Evolutionary conservation across 768 basidiomycete species (phyloP).

Genomic region (Trametes cubensis): DNA sequence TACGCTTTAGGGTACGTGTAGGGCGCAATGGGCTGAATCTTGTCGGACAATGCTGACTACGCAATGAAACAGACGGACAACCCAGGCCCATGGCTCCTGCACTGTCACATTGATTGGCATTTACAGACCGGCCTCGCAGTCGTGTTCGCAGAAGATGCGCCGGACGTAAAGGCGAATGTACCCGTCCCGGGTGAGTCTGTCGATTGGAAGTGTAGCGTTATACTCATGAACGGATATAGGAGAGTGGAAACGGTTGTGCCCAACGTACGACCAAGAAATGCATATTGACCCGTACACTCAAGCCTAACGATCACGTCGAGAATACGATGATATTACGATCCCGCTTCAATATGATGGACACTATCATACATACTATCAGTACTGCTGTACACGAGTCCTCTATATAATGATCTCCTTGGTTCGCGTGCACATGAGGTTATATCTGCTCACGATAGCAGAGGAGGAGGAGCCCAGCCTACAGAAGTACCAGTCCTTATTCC

Average conservation of each 20-base stretch:
- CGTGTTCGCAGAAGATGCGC: conserved; percentile 43
- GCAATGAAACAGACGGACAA: conserved; percentile 59
- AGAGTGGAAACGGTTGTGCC: conserved; percentile 24
- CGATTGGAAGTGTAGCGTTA: background rate
- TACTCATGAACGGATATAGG: conserved; percentile 4
- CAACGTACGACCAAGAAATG: conserved; percentile 11
- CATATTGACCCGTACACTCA: background rate
- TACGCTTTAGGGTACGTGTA: conserved; percentile 29
- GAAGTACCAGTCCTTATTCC: no score
- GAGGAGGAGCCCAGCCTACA: no score
- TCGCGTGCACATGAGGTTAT: no score
- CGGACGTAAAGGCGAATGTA: conserved; percentile 17
- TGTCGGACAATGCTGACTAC: background rate
- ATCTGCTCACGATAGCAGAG: no score
- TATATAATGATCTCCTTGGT: no score
- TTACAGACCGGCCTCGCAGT: conserved; percentile 50
- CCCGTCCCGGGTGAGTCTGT: conserved; percentile 21
- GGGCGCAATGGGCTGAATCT: no score
- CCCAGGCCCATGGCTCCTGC: conserved; percentile 85
- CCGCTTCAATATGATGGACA: no score
- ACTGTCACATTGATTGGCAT: conserved; percentile 88
- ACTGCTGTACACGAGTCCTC: no score
- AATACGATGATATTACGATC: no score
- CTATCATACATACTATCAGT: no score
- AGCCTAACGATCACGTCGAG: no score